Base-by-base conservation (phyloP, 768 basidiomycete genomes). In the Harrya chromipes region DNA sequence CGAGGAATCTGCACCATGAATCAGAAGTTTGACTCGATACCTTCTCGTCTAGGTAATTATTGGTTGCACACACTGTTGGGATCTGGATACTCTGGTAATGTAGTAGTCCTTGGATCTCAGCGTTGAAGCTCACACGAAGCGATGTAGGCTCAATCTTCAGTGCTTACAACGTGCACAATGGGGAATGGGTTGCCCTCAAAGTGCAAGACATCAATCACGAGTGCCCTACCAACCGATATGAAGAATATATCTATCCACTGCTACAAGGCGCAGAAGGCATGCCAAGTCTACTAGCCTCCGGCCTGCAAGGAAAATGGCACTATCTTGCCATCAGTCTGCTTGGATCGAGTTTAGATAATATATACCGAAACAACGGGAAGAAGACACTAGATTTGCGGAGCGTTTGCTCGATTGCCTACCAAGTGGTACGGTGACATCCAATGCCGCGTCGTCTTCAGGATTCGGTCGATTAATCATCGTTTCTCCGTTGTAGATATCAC, bases 251-350 rank as follows among this genome's bases (percentile, higher is more conserved):
- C 46, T 90, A 88, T 59, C 87, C 86, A 17, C 57, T 76, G 7
- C 67, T 90, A 12, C 85, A 85, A 68, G 87, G 87, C 16, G 86
- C 78, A 20, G 72, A 74, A 38, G 87, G 87, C 6, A 85, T 90
- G 77, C 87, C 87, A 0, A 81, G 71, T 14, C 71, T 90, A n/a
- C 87, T 78, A 69, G 84, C 78, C 4, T 69, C 79, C 23, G 82
- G 82, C 8, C 72, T 79, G 2, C 69, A 79, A 45, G 80, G 77
- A 6, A 68, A 70, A 50, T 85, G 83, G 83, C 80, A 84, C 59
- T 85, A 77, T 65, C 81, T 90, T 36, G 87, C 80, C n/a, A 87
- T 90, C 58, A 84, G 84, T 65, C 70, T 90, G 13, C 77, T 90
- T 12, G 87, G 87, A 13, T 61, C 77, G 19, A 88, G 85, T 60